phyloP scores from a whole-genome alignment of 1,139 yeast genomes.

The Blastobotrys ciferrii region DNA sequence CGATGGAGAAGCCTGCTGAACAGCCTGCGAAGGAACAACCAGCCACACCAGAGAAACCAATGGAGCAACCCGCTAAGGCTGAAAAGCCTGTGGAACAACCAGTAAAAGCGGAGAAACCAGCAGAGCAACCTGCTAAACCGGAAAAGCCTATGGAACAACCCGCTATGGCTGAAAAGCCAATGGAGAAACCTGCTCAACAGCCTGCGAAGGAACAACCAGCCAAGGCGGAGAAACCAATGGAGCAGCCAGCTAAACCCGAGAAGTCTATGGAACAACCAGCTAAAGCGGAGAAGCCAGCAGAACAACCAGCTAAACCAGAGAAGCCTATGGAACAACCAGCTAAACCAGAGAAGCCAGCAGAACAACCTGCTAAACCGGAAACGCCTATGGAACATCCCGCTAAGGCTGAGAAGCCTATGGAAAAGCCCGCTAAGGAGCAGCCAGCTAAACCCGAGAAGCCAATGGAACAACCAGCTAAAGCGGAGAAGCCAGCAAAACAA shows the following conservation, averaged over 20 bases:
- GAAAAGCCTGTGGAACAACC: not conserved
- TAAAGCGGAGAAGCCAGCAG: not conserved
- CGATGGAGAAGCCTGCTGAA: not conserved
- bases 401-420: not conserved
- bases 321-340: not conserved
- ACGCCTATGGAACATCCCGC: not conserved
- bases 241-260: not conserved
- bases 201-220: not conserved
- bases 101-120: not conserved
- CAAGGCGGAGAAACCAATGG: not conserved
- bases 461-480: not conserved
- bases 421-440: not conserved
- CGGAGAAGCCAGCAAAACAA: not conserved
- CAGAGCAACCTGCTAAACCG: slow-evolving; percentile 4
- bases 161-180: not conserved
- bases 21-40: not conserved
- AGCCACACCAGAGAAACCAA: not conserved
- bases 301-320: not conserved
- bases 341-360: not conserved
- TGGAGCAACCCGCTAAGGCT: not conserved
- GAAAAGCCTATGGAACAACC: not conserved
- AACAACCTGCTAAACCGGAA: not conserved
- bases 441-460: not conserved
- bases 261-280: slow-evolving; percentile 5
- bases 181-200: not conserved